Evolutionary conservation across 2,329 filamentous ascomycete species (phyloP), one percentile per base, ranked within the genome.

Genomic region (Aureobasidium sp.): DNA sequence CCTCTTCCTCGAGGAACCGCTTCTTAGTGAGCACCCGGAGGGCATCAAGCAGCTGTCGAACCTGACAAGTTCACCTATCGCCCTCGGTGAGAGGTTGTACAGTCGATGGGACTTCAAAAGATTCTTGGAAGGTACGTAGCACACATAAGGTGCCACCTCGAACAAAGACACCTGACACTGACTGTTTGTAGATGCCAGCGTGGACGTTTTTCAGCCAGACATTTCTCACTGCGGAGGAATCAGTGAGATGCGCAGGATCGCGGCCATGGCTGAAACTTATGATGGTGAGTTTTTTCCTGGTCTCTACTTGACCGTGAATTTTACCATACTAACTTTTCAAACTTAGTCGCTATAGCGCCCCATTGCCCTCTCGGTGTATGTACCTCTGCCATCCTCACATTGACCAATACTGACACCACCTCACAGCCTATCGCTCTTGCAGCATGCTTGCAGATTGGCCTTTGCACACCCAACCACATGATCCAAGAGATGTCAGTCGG

Each of bases 401-500:
- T 5, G 22, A n/a, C 7, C 14, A 3, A 31, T 31, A 40, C 37
- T 54, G 37, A 54, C 37, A 39, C 14, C 6, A 5, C 5, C 12
- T 35, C 3, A 2, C 11, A 57, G 53, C 87, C 88, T 0, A 85
- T 91, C 49, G 86, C 88, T 0, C 75, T 90, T 11, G 88, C 88
- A 1, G 88, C 88, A 0, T 85, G 81, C 62, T 78, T 90, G 39
- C 87, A 90, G 65, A 82, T 90, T 1, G 85, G 84, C 35, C 77
- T 81, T 33, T 75, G 74, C 19, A 82, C 75, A 14, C 80, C 79
- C 24, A 90, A 87, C 71, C 90, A 88, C 69, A 83, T 81, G 0
- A 90, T 91, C 33, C 85, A 89, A 69, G 88, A 91, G 71, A 90
- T 91, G 89, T 87, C 85, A 52, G 68, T 90, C 31, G 88, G 88